Conservation (phyloP, 192 early-diverging fungal species). For the Ambispora gerdemannii region DNA sequence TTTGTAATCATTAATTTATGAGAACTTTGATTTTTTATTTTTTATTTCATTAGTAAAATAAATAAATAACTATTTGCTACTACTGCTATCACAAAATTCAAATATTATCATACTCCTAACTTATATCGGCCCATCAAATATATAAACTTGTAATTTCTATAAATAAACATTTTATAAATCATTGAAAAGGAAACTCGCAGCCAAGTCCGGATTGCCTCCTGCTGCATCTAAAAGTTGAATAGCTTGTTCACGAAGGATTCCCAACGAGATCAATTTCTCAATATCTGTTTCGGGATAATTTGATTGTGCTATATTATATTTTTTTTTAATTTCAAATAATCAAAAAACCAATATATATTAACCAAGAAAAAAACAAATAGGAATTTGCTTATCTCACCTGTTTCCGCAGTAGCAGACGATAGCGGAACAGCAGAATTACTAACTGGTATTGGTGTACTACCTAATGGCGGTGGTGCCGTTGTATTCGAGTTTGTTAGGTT, state of each 20-base stretch:
- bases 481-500: neutral
- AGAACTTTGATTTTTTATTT: too few relatives aligned
- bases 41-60: too few relatives aligned
- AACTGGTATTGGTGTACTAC: neutral
- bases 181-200: conserved; percentile 78
- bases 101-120: too few relatives aligned
- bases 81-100: too few relatives aligned
- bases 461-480: neutral
- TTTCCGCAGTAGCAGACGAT: too few relatives aligned
- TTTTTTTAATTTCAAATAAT: conserved; percentile 10
- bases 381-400: too few relatives aligned
- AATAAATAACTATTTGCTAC: too few relatives aligned
- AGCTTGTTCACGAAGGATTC: conserved; percentile 75
- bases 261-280: conserved; percentile 69
- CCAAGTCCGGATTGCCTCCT: conserved; percentile 84
- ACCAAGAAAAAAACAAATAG: neutral
- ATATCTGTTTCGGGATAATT: conserved; percentile 59
- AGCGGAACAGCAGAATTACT: too few relatives aligned
- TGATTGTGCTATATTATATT: conserved; percentile 4
- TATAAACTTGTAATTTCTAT: too few relatives aligned
- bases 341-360: neutral
- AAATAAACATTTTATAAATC: too few relatives aligned
- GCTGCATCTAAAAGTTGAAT: conserved; percentile 72
- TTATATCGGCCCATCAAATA: too few relatives aligned
- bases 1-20: too few relatives aligned